Evolutionary conservation across 306 rosid genomes (phyloP).

Genomic region (Leucaena leucocephala): DNA sequence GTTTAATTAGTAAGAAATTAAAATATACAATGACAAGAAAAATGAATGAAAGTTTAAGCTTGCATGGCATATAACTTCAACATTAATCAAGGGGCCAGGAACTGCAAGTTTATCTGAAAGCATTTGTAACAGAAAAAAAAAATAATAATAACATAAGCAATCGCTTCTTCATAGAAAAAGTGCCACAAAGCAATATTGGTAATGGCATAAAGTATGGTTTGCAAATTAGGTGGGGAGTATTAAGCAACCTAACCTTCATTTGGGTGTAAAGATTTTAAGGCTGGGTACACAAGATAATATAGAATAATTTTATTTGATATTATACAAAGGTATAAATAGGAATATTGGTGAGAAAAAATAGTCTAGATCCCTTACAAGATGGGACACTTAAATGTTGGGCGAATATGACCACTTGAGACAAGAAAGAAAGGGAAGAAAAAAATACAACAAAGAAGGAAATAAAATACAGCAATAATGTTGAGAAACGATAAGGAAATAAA

Average conservation of each 20-base stretch:
- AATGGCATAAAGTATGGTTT: background rate
- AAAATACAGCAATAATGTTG: background rate
- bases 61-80: background rate
- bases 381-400: background rate
- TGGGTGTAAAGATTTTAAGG: background rate
- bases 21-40: background rate
- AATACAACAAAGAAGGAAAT: background rate
- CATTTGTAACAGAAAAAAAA: background rate
- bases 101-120: background rate
- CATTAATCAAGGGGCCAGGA: background rate
- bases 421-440: background rate
- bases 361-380: background rate
- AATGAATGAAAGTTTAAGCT: background rate
- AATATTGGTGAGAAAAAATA: background rate
- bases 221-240: background rate
- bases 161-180: background rate
- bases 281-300: background rate
- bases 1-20: conserved; percentile 11
- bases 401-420: background rate
- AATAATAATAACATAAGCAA: background rate
- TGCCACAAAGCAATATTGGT: background rate
- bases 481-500: background rate
- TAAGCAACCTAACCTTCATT: background rate
- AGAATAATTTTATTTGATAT: background rate
- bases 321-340: background rate